Conservation (phyloP, 495 filamentous ascomycete species). For the Podospora sp. region DNA sequence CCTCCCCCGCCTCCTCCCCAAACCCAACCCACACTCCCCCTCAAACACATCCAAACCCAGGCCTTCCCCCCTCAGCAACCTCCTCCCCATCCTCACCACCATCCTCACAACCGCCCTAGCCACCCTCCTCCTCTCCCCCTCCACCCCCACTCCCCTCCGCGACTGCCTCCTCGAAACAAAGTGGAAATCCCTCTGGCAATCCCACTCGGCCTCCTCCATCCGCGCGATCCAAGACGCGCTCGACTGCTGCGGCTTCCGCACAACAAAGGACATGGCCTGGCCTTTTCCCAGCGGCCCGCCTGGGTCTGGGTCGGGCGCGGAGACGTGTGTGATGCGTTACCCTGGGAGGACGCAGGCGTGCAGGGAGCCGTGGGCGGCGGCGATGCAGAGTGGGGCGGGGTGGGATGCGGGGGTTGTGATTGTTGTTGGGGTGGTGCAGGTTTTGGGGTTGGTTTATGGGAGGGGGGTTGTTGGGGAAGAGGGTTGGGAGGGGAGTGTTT, state of each 20-base stretch:
- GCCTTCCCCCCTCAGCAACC: slow-evolving; percentile 32
- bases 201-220: slow-evolving; percentile 54
- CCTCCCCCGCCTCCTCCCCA: slow-evolving; percentile 27
- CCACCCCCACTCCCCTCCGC: neutral
- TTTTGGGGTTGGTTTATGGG: slow-evolving; percentile 7
- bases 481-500: neutral
- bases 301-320: neutral
- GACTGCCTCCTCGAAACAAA: slow-evolving; percentile 45
- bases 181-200: slow-evolving; percentile 56
- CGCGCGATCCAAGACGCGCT: slow-evolving; percentile 64
- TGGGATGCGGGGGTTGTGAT: slow-evolving; percentile 22
- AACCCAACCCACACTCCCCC: neutral
- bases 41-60: too few relatives aligned
- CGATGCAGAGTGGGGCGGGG: slow-evolving; percentile 9
- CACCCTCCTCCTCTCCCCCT: slow-evolving; percentile 58
- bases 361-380: slow-evolving; percentile 18
- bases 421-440: slow-evolving; percentile 22
- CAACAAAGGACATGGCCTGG: slow-evolving; percentile 57
- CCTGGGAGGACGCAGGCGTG: slow-evolving; percentile 18
- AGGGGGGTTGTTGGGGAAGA: neutral
- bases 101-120: slow-evolving; percentile 56
- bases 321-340: slow-evolving; percentile 16
- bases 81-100: slow-evolving; percentile 42
- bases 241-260: slow-evolving; percentile 65
- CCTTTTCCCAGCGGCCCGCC: slow-evolving; percentile 47